These are phyloP conservation scores for Monoraphidium neglectum DNA, from an alignment of 139 green algal species.

Conservation along the genomic window DNA sequence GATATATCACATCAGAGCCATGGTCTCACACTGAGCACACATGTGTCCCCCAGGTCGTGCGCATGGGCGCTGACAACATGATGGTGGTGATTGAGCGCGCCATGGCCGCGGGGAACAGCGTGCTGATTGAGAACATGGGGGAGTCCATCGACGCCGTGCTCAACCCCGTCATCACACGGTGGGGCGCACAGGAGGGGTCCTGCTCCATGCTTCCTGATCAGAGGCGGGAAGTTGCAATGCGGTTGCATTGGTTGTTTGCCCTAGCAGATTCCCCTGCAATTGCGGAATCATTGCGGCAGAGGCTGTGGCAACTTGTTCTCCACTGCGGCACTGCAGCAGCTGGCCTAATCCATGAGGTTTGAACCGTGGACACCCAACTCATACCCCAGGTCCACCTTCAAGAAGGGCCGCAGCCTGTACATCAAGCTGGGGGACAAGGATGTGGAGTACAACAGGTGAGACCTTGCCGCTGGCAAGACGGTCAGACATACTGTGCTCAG, in stretches of 20 bases:
- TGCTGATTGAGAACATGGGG: constrained; percentile 90
- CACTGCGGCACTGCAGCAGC: too few species aligned
- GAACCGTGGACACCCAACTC: too few species aligned
- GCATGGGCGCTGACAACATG: constrained; percentile 79
- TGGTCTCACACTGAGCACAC: too few species aligned
- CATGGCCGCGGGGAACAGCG: constrained; percentile 75
- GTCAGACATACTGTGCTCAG: too few species aligned
- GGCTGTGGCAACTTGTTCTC: too few species aligned
- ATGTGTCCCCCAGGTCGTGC: constrained; percentile 52
- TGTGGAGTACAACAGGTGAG: constrained; percentile 80
- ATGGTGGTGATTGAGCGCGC: constrained; percentile 76
- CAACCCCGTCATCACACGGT: constrained; percentile 82
- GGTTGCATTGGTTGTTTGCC: neutral
- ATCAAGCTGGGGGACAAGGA: constrained; percentile 86
- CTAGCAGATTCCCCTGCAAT: neutral
- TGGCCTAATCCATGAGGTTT: too few species aligned
- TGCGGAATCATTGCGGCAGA: too few species aligned
- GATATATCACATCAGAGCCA: too few species aligned
- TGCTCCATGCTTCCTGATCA: too few species aligned
- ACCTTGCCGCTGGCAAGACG: neutral
- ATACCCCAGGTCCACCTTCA: constrained; percentile 67
- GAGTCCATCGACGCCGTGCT: constrained; percentile 86
- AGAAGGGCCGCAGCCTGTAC: constrained; percentile 84
- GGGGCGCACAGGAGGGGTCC: too few species aligned
- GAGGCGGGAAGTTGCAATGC: neutral